Conservation (phyloP, 345 rosid species). For the Citrus trifoliata region DNA sequence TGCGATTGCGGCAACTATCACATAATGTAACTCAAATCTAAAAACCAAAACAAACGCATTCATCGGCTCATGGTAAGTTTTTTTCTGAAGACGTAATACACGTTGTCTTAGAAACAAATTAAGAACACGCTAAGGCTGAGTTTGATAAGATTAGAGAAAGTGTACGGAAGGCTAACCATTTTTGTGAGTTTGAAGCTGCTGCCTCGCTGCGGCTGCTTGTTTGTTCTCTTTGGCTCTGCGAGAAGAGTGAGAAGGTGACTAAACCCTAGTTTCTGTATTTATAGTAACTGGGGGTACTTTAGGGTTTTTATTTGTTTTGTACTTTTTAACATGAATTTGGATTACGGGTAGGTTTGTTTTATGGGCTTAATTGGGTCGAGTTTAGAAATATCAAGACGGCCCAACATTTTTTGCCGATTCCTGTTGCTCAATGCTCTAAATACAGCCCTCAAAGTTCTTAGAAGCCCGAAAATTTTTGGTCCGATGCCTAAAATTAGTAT, state of each 20-base stretch:
- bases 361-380: neutral
- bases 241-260: neutral
- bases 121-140: neutral
- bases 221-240: neutral
- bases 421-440: neutral
- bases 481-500: too few relatives aligned
- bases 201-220: conserved; percentile 7
- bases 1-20: too few relatives aligned
- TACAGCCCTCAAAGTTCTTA: too few relatives aligned
- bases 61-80: neutral
- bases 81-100: neutral
- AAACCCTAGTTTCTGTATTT: conserved; percentile 10
- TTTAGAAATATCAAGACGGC: neutral
- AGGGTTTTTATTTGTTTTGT: neutral
- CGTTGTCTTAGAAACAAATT: neutral
- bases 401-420: neutral
- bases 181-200: neutral
- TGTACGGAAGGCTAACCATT: neutral
- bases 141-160: neutral
- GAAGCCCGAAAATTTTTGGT: too few relatives aligned
- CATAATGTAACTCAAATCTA: neutral
- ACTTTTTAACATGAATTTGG: neutral
- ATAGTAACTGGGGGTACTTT: neutral
- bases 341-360: neutral
- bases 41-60: neutral